These are phyloP conservation scores for Gaultheria prostrata DNA, from an alignment of 148 eudicot species.

Conservation along the genomic window DNA sequence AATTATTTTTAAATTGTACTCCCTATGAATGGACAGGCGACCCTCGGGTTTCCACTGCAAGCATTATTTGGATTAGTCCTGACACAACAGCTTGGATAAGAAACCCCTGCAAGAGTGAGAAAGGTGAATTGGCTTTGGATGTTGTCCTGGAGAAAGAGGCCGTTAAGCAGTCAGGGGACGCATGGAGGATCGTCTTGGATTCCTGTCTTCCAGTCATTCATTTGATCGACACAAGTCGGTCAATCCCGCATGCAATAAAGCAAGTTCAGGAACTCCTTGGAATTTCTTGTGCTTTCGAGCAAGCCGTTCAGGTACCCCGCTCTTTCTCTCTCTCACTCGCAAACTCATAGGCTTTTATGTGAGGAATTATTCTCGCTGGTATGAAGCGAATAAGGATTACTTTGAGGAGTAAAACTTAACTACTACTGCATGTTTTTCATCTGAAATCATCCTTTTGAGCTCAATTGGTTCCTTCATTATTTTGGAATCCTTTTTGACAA, in stretches of 20 bases:
- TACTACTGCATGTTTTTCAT: background rate
- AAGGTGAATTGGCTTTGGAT: slow-evolving; percentile 85
- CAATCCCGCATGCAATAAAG: slow-evolving; percentile 85
- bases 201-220: slow-evolving; percentile 84
- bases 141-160: slow-evolving; percentile 72
- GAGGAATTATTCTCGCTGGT: background rate
- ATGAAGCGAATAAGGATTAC: background rate
- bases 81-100: slow-evolving; percentile 68
- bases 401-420: background rate
- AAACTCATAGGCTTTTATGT: too few relatives aligned
- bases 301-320: slow-evolving; percentile 73
- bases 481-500: background rate
- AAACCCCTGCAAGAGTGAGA: slow-evolving; percentile 40
- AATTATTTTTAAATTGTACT: background rate
- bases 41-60: slow-evolving; percentile 68
- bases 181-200: slow-evolving; percentile 86
- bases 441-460: background rate
- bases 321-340: background rate
- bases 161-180: slow-evolving; percentile 78
- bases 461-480: background rate
- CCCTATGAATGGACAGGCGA: slow-evolving; percentile 57
- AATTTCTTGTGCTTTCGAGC: slow-evolving; percentile 89
- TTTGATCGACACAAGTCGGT: slow-evolving; percentile 69
- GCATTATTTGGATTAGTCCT: slow-evolving; percentile 73
- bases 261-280: slow-evolving; percentile 91